Conservation (phyloP, 2,329 filamentous ascomycete species). For the Botryosphaeria agaves region DNA sequence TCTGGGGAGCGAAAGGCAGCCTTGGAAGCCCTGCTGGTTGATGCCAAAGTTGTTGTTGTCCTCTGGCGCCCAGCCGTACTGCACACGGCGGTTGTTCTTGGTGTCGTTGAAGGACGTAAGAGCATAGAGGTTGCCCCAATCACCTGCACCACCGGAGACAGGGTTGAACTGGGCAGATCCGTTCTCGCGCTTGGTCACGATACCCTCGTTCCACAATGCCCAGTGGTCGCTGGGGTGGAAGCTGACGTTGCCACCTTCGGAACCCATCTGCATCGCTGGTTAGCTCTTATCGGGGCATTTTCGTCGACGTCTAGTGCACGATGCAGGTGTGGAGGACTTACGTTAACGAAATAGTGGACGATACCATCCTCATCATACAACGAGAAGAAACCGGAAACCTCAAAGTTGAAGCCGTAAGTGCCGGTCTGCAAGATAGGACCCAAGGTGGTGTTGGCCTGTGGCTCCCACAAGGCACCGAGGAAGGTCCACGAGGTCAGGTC, state of each 20-base stretch:
- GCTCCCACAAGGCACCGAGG: constrained; percentile 28
- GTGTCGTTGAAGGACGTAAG: constrained; percentile 29
- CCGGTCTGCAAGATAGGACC: constrained; percentile 25
- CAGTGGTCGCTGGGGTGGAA: constrained; percentile 22
- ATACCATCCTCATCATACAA: constrained; percentile 24
- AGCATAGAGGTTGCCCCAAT: constrained; percentile 27
- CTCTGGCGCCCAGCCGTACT: constrained; percentile 29
- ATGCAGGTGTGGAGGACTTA: too few species aligned
- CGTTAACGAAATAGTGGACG: constrained; percentile 26
- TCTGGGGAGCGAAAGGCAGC: constrained; percentile 23
- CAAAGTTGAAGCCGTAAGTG: constrained; percentile 29
- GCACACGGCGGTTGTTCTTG: constrained; percentile 29
- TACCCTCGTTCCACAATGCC: constrained; percentile 29
- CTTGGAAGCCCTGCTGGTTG: constrained; percentile 26
- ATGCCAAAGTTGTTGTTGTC: constrained; percentile 23
- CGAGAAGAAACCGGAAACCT: constrained; percentile 28
- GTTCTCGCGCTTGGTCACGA: constrained; percentile 22
- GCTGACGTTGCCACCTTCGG: constrained; percentile 25
- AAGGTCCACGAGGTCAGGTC: constrained; percentile 29
- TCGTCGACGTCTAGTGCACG: too few species aligned
- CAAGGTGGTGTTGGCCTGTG: constrained; percentile 21
- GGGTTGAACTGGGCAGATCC: constrained; percentile 27
- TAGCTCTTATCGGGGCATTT: too few species aligned
- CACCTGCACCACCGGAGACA: constrained; percentile 23
- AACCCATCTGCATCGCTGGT: too few species aligned